Evolutionary conservation across 2,329 filamentous ascomycete species (phyloP).

Genomic region (Fusarium redolens): DNA sequence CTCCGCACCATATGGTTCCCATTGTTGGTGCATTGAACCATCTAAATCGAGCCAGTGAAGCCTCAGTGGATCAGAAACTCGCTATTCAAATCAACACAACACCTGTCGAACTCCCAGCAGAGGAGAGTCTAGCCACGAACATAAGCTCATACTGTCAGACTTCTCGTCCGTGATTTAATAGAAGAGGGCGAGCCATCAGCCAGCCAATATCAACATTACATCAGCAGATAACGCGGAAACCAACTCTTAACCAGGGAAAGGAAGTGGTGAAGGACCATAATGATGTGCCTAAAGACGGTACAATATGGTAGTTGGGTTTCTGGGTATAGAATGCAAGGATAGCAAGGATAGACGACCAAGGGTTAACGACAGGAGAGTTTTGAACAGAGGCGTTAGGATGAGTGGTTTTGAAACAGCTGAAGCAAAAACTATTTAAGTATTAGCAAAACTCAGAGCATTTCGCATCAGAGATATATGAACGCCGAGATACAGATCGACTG

Average conservation of each 20-base stretch:
- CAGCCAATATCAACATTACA: background rate
- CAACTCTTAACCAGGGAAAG: background rate
- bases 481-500: background rate
- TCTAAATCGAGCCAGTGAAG: background rate
- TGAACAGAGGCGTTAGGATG: background rate
- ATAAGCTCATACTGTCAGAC: background rate
- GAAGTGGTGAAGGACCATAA: background rate
- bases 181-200: background rate
- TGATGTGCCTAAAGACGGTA: background rate
- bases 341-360: too few species aligned
- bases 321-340: background rate
- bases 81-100: constrained; percentile 16
- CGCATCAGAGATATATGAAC: background rate
- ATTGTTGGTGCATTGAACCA: background rate
- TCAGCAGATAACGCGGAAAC: background rate
- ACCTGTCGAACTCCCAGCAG: constrained; percentile 20
- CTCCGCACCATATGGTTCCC: constrained; percentile 15
- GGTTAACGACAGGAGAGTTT: background rate
- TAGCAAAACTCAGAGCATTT: background rate
- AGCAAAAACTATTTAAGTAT: background rate
- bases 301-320: background rate
- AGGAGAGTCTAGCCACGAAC: background rate
- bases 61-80: background rate
- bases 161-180: background rate
- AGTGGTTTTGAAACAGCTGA: background rate